Percentiles rank a stretch among this genome's conserved stretches.
Evolutionary conservation across 495 filamentous ascomycete genomes (phyloP).

Genomic region (Tuber umbilicatum): DNA sequence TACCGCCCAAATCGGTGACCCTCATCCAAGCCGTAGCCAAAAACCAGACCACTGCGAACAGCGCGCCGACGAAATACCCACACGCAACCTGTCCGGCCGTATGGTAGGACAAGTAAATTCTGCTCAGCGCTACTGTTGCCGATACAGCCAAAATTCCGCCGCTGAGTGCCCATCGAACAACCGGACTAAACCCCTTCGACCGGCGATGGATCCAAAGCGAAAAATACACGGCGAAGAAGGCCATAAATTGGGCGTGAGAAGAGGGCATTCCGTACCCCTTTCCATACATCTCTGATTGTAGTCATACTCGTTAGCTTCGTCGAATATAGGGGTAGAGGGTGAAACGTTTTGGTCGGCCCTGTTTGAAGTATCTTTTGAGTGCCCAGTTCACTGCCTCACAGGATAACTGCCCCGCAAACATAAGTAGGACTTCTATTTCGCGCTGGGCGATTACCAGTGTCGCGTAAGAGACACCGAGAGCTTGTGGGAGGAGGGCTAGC

Average conservation of each 20-base stretch:
- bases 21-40: conserved; percentile 58
- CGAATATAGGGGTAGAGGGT: neutral
- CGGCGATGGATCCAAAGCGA: conserved; percentile 70
- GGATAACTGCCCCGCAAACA: conserved; percentile 84
- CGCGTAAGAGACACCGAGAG: conserved; percentile 77
- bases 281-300: conserved; percentile 61
- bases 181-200: conserved; percentile 44
- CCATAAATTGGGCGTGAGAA: conserved; percentile 89
- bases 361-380: conserved; percentile 83
- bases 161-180: conserved; percentile 37
- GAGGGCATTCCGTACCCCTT: conserved; percentile 99
- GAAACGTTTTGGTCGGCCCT: conserved; percentile 71
- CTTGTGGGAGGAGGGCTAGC: conserved; percentile 88
- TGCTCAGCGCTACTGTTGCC: conserved; percentile 64
- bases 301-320: conserved; percentile 5
- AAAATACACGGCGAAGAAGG: conserved; percentile 79
- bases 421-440: conserved; percentile 80
- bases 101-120: conserved; percentile 91
- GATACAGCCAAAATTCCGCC: conserved; percentile 46
- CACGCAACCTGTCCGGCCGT: conserved; percentile 79
- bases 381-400: conserved; percentile 91
- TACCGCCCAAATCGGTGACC: conserved; percentile 50
- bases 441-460: conserved; percentile 84
- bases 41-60: conserved; percentile 77
- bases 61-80: conserved; percentile 62